A percentile compares a stretch with the other conserved stretches of the same genome.
Conservation (phyloP, 1,139 yeast genomes). For the Pichia sp. region DNA sequence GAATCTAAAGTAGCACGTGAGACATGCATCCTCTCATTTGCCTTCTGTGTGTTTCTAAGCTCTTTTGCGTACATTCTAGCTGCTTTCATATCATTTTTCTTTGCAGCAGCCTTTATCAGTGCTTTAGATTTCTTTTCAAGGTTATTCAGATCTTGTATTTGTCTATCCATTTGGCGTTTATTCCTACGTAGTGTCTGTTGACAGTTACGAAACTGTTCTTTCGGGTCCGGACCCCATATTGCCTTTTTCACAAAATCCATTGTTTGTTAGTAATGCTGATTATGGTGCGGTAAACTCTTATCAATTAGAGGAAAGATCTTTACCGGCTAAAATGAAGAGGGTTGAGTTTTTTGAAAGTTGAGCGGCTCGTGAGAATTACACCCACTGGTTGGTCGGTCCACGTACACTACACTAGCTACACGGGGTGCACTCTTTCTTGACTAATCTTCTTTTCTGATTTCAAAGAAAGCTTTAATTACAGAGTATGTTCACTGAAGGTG, state of each 20-base stretch:
- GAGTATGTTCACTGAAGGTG: too few species aligned
- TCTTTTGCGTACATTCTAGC: slow-evolving; percentile 81
- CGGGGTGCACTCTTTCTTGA: too few species aligned
- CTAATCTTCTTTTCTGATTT: too few species aligned
- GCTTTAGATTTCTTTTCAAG: slow-evolving; percentile 69
- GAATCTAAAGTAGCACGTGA: slow-evolving; percentile 84
- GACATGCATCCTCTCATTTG: slow-evolving; percentile 63
- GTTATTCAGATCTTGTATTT: slow-evolving; percentile 55
- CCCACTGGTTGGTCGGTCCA: too few species aligned
- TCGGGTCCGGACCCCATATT: slow-evolving; percentile 94
- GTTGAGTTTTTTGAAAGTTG: not conserved
- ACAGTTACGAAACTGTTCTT: slow-evolving; percentile 76
- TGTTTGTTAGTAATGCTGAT: not conserved
- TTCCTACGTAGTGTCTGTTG: slow-evolving; percentile 77
- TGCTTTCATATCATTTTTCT: slow-evolving; percentile 65
- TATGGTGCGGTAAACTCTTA: not conserved
- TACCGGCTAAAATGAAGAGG: too few species aligned
- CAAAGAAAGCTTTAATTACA: too few species aligned
- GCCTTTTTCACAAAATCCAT: slow-evolving; percentile 77
- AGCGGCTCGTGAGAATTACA: too few species aligned
- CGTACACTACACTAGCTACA: too few species aligned
- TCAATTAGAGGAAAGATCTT: too few species aligned
- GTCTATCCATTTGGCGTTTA: slow-evolving; percentile 71
- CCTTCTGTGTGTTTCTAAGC: slow-evolving; percentile 65
- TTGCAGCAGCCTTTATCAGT: slow-evolving; percentile 68